Percentiles rank a stretch among this genome's conserved stretches.
Conservation (phyloP, 2,329 filamentous ascomycete species). For the Periconia sp. region DNA sequence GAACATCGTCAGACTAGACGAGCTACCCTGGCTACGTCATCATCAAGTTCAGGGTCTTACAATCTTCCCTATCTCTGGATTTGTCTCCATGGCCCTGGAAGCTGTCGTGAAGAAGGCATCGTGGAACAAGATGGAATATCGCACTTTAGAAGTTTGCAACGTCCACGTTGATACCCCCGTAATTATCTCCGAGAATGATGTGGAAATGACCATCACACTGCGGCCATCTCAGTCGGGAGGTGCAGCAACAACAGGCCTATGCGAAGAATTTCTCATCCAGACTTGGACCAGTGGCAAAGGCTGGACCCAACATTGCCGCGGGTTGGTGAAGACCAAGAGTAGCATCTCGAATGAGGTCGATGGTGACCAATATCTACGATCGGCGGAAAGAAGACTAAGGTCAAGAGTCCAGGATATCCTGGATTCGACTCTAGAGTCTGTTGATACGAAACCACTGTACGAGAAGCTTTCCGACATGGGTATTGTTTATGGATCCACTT, state of each 20-base stretch:
- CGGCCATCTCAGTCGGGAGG: slow-evolving; percentile 9
- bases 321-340: slow-evolving; percentile 48
- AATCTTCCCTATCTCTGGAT: slow-evolving; percentile 40
- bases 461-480: slow-evolving; percentile 54
- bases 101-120: slow-evolving; percentile 18
- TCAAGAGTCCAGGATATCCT: slow-evolving; percentile 22
- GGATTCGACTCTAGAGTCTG: slow-evolving; percentile 18
- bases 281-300: slow-evolving; percentile 59
- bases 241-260: neutral
- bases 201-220: slow-evolving; percentile 39
- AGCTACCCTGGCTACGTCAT: slow-evolving; percentile 55
- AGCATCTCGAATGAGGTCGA: slow-evolving; percentile 52
- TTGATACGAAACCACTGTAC: slow-evolving; percentile 49
- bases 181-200: slow-evolving; percentile 34
- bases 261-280: slow-evolving; percentile 55
- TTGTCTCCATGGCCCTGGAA: slow-evolving; percentile 38
- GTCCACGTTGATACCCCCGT: slow-evolving; percentile 23
- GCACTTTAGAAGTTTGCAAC: slow-evolving; percentile 23
- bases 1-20: slow-evolving; percentile 50
- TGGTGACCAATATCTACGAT: slow-evolving; percentile 17
- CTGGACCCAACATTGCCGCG: slow-evolving; percentile 64
- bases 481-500: slow-evolving; percentile 58
- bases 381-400: slow-evolving; percentile 16
- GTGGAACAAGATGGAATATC: slow-evolving; percentile 15
- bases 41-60: slow-evolving; percentile 48